Evolutionary conservation across 1,284 basidiomycete species (phyloP).

Genomic region (Heterobasidion occidentale): DNA sequence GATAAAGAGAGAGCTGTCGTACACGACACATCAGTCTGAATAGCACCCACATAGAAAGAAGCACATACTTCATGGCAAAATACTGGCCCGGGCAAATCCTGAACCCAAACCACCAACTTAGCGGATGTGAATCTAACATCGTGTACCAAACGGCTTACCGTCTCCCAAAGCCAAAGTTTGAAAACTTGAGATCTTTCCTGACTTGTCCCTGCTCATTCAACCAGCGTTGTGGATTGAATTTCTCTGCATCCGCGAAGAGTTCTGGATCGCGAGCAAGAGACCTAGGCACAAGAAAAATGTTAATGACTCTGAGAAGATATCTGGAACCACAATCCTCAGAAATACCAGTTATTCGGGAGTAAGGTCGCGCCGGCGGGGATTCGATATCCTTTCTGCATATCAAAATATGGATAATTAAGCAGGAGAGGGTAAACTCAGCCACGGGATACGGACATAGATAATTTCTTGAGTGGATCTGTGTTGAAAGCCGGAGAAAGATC

Average conservation of each 20-base stretch:
- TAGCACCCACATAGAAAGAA: background rate
- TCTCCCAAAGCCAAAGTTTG: conserved; percentile 53
- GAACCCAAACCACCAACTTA: background rate
- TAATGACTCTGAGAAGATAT: background rate
- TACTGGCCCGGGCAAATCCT: conserved; percentile 55
- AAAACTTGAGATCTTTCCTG: conserved; percentile 39
- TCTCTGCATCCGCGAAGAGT: conserved; percentile 50
- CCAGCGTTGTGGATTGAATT: conserved; percentile 53
- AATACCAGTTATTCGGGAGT: conserved; percentile 53
- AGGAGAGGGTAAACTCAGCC: too few species aligned
- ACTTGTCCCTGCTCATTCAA: conserved; percentile 39
- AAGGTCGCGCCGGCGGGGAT: conserved; percentile 55
- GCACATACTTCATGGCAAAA: conserved; percentile 40
- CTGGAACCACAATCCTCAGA: background rate
- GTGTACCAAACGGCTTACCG: conserved; percentile 24
- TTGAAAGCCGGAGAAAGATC: conserved; percentile 37
- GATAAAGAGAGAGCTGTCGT: conserved; percentile 44
- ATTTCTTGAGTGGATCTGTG: conserved; percentile 54
- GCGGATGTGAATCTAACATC: background rate
- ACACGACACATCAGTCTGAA: background rate
- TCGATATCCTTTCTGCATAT: conserved; percentile 35
- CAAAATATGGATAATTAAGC: background rate
- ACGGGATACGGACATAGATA: conserved; percentile 35
- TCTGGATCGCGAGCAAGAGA: conserved; percentile 47
- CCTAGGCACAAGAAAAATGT: conserved; percentile 18